A percentile compares a stretch with the other conserved stretches of the same genome.
phyloP scores from a whole-genome alignment of 2,329 filamentous ascomycete species.

The Paecilomyces variotii region DNA sequence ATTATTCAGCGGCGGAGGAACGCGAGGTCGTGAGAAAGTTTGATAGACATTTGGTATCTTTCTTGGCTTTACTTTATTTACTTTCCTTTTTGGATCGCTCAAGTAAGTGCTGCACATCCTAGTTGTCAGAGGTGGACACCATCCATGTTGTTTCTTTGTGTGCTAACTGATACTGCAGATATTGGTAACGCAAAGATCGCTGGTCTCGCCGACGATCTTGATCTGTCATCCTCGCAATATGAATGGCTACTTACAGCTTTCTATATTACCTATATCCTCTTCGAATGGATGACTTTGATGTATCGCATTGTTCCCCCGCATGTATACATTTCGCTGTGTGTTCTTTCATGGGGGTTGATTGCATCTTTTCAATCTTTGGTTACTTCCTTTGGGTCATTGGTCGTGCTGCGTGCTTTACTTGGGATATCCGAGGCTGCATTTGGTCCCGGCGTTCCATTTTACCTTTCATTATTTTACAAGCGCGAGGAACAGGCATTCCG shows the following conservation, averaged over 20 bases:
- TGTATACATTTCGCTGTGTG: conserved; percentile 52
- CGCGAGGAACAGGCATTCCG: conserved; percentile 71
- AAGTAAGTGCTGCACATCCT: conserved; percentile 46
- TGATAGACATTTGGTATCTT: conserved; percentile 68
- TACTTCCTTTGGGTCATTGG: conserved; percentile 54
- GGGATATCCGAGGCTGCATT: conserved; percentile 56
- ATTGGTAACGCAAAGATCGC: conserved; percentile 58
- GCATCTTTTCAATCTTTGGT: conserved; percentile 66
- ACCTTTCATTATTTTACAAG: conserved; percentile 56
- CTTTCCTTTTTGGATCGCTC: conserved; percentile 79
- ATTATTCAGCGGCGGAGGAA: conserved; percentile 59
- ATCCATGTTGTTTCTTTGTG: conserved; percentile 3
- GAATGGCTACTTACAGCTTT: conserved; percentile 56
- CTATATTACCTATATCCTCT: conserved; percentile 57
- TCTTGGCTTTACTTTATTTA: conserved; percentile 75
- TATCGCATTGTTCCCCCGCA: conserved; percentile 54
- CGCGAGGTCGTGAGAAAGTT: conserved; percentile 62
- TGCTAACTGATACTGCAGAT: conserved; percentile 26
- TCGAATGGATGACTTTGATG: conserved; percentile 60
- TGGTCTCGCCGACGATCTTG: conserved; percentile 47
- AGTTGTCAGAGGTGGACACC: neutral
- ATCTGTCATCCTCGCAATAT: conserved; percentile 49
- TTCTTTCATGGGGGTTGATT: conserved; percentile 69
- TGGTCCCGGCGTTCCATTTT: conserved; percentile 56
- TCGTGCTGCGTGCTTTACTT: conserved; percentile 35